Base-by-base conservation (phyloP, 495 filamentous ascomycete species). In the Penicillium pancosmium region DNA sequence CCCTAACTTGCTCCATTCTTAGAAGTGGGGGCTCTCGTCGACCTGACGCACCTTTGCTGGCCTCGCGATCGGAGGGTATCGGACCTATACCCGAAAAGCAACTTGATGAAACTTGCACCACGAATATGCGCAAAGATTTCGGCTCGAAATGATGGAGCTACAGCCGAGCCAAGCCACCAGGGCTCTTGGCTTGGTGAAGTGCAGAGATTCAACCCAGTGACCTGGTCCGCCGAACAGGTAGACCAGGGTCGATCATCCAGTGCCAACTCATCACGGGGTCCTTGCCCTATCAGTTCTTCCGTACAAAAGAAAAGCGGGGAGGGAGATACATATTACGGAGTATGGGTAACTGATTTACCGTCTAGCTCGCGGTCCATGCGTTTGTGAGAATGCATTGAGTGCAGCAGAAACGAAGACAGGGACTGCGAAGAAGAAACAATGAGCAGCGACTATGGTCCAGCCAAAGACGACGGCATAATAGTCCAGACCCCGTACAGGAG, bases 1-100 rank as follows among this genome's bases (percentile, higher is more conserved):
- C 46, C 46, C 46, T 48, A 48, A 23, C 10, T 48, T 23, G 41
- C 41, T 19, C 54, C 50, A 57, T 57, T 57, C 55, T 57, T 57
- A 57, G 47, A 57, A 57, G 55, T 57, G 55, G 55, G 35, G 49
- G 34, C 15, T 16, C 5, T 18, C 7, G 8, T 19, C 15, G 9
- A 16, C 41, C 36, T 38, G 36, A 12, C 10, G 36, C 36, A 38
- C 15, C 36, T 38, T 38, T 38, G 36, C 12, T 40, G 27, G 54
- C 31, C 43, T 21, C 18, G 13, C 46, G 7, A 50, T 56, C 35
- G 31, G 43, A 25, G 44, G 11, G 46, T 35, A 57, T 50, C 33
- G 31, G 13, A 19, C 6, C 15, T 27, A 10, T 23, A 48, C n/a
- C 15, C 16, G 41, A 18, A 13, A 40, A n/a, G 15, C 12, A n/a